These are phyloP conservation scores for Linum usitatissimum DNA, from an alignment of 345 rosid species.

Conservation along the genomic window DNA sequence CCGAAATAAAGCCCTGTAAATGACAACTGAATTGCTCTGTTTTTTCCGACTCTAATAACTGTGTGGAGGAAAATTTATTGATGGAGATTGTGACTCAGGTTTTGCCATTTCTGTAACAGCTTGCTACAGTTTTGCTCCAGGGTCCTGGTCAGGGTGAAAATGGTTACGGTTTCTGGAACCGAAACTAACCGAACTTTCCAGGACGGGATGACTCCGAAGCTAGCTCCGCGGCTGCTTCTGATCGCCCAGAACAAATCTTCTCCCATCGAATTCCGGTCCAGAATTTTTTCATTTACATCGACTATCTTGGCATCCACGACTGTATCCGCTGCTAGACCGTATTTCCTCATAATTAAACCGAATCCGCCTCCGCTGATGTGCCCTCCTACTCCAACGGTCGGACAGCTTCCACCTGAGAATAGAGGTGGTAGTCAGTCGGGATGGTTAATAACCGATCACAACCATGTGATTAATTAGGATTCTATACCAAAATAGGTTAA, in stretches of 20 bases:
- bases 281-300: conserved; percentile 39
- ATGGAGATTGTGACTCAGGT: not conserved
- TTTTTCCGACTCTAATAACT: not conserved
- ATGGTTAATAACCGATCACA: not conserved
- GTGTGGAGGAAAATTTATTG: conserved; percentile 11
- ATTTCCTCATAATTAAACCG: conserved; percentile 65
- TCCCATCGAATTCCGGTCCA: conserved; percentile 49
- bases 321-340: conserved; percentile 68
- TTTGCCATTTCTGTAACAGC: conserved; percentile 41
- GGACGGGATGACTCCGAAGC: conserved; percentile 47
- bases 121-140: conserved; percentile 23
- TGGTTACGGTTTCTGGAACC: conserved; percentile 48
- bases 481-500: no score
- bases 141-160: conserved; percentile 43
- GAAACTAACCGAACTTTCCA: conserved; percentile 63
- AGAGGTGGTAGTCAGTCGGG: not conserved
- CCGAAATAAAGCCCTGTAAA: conserved; percentile 7
- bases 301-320: conserved; percentile 59
- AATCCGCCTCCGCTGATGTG: conserved; percentile 24
- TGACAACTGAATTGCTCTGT: not conserved
- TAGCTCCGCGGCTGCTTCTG: conserved; percentile 60
- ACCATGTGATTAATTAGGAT: no score
- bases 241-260: conserved; percentile 71
- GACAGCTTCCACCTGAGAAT: conserved; percentile 54
- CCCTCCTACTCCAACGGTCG: conserved; percentile 33